Conservation (phyloP, 305 asterid species). For the Fraxinus xanthoxyloides region DNA sequence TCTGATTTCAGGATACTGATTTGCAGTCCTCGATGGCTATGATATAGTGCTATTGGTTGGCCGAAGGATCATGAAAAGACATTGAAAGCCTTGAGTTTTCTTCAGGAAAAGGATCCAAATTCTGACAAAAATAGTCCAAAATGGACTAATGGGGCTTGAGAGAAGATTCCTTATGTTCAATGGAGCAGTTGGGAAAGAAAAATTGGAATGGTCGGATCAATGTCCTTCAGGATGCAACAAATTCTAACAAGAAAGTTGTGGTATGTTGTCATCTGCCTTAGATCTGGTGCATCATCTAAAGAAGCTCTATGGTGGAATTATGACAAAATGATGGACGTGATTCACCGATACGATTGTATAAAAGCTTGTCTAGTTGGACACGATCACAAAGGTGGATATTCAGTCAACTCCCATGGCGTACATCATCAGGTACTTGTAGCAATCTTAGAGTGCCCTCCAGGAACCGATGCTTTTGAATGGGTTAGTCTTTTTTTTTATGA, state of each 20-base stretch:
- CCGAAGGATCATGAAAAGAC: constrained; percentile 55
- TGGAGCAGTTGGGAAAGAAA: constrained; percentile 73
- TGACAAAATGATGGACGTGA: constrained; percentile 68
- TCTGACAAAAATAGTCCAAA: constrained; percentile 69
- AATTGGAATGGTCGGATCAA: constrained; percentile 65
- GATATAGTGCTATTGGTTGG: constrained; percentile 36
- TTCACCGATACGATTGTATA: constrained; percentile 64
- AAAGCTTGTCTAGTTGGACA: constrained; percentile 80
- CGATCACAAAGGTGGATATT: constrained; percentile 40
- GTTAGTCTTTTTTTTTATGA: constrained; percentile 52
- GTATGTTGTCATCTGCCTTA: constrained; percentile 58
- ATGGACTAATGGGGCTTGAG: constrained; percentile 60
- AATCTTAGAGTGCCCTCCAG: constrained; percentile 43
- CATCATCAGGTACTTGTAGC: constrained; percentile 55
- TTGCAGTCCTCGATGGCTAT: constrained; percentile 65
- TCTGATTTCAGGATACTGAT: constrained; percentile 61
- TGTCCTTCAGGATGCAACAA: constrained; percentile 44
- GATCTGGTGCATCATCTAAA: constrained; percentile 45
- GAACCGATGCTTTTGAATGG: constrained; percentile 60
- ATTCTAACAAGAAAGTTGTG: constrained; percentile 1
- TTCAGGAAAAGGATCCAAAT: constrained; percentile 62
- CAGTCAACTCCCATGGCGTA: constrained; percentile 59
- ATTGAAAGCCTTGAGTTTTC: constrained; percentile 44
- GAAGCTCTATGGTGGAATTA: constrained; percentile 62
- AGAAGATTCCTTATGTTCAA: constrained; percentile 78